Evolutionary conservation across 768 basidiomycete species (phyloP), one percentile per base, ranked within the genome.

Genomic region (Hysterangium stoloniferum): DNA sequence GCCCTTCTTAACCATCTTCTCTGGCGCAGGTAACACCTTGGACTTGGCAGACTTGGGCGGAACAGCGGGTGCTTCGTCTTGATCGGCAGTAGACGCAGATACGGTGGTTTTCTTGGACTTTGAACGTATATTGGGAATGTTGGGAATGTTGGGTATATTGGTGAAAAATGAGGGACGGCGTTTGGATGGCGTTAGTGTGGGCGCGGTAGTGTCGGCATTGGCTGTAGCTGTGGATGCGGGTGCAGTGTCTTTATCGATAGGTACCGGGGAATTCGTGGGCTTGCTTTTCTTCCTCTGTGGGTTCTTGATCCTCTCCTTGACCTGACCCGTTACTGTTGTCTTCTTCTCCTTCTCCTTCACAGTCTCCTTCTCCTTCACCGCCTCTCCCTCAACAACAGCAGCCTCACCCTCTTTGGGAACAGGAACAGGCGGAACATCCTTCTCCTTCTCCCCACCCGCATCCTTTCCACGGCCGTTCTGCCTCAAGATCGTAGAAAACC

Each of bases 401-500:
- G 47, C 3, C 17, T 35, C 33, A 9, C 15, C 34, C 24, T 48
- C 46, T 5, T 32, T n/a, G n/a, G n/a, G n/a, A n/a, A n/a, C n/a
- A n/a, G n/a, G 13, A 4, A 36, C 12, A 9, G 22, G n/a, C 1
- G 47, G 19, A 5, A 28, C 20, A 24, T 27, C 22, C 2, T 33
- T 33, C 17, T 19, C 19, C 6, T 22, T 48, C 12, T 38, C 34
- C 9, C 22, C 33, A 31, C 33, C 25, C 17, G 37, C 29, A 17
- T 40, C 40, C 49, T 29, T 41, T n/a, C 22, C 49, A 24, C 28
- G 44, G 9, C 38, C 28, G n/a, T n/a, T n/a, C n/a, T n/a, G n/a
- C 19, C 49, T 37, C 15, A 51, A 31, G 17, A 51, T 51, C 3
- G 38, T 51, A 13, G 49, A 51, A 20, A 51, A 51, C 22, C 49